Conservation (phyloP, 306 rosid species). For the Castanospermum australe region DNA sequence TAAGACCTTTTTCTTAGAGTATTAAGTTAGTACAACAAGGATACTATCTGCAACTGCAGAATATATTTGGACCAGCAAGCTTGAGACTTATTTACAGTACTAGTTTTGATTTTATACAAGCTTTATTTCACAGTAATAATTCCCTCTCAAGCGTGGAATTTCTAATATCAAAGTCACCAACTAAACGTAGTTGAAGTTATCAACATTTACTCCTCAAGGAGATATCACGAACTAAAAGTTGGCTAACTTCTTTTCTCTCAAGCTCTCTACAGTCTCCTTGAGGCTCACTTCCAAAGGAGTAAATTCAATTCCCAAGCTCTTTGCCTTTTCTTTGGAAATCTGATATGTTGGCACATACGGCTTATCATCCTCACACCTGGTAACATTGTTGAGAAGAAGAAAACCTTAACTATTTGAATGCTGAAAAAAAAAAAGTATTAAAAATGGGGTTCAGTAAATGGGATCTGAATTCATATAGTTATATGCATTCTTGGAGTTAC, state of each 20-base stretch:
- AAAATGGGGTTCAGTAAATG: background rate
- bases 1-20: too few species aligned
- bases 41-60: too few species aligned
- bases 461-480: too few species aligned
- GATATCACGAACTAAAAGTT: constrained; percentile 25
- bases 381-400: background rate
- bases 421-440: background rate
- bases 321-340: constrained; percentile 55
- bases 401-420: too few species aligned
- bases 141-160: background rate
- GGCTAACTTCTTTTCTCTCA: constrained; percentile 48
- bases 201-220: background rate
- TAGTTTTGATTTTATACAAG: background rate
- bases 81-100: too few species aligned
- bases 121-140: background rate
- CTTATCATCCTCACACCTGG: constrained; percentile 53
- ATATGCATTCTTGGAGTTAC: background rate
- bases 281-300: constrained; percentile 47
- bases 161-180: background rate
- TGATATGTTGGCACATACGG: constrained; percentile 42
- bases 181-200: background rate
- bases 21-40: too few species aligned
- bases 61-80: too few species aligned
- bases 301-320: constrained; percentile 54
- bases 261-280: constrained; percentile 58